Evolutionary conservation across 106 monocot genomes (phyloP).

Genomic region (Allium sativum): DNA sequence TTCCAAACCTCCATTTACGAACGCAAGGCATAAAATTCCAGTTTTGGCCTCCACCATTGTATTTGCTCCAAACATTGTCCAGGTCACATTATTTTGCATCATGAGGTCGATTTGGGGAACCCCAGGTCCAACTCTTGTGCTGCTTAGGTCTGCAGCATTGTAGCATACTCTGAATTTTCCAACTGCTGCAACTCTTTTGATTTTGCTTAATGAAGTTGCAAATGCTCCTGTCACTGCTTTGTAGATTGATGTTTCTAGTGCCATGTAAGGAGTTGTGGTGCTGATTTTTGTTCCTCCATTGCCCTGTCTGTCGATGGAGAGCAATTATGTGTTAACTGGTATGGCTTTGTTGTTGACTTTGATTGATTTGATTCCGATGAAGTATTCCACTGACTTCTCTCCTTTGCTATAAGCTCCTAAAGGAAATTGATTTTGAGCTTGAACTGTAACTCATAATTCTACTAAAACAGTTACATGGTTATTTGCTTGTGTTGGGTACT

Average conservation of each 20-base stretch:
- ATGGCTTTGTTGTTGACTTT: conserved; percentile 8
- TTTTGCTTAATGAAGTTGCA: not conserved
- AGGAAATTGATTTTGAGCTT: too few species aligned
- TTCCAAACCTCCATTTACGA: conserved; percentile 5
- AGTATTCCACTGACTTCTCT: conserved; percentile 16
- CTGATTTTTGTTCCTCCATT: conserved; percentile 17
- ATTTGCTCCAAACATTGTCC: conserved; percentile 23
- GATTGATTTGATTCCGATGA: conserved; percentile 14
- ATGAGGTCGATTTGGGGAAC: conserved; percentile 29
- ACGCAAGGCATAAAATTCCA: conserved; percentile 10
- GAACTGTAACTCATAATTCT: too few species aligned
- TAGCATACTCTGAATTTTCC: conserved; percentile 22
- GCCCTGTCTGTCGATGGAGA: conserved; percentile 9
- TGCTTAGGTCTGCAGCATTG: conserved; percentile 1
- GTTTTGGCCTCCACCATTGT: conserved; percentile 13
- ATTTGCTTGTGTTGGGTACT: too few species aligned
- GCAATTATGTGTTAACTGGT: conserved; percentile 3
- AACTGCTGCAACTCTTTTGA: conserved; percentile 12
- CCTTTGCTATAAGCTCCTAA: not conserved
- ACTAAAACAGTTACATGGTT: too few species aligned
- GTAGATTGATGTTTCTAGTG: conserved; percentile 16
- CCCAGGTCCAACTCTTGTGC: conserved; percentile 15
- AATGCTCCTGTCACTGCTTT: conserved; percentile 3
- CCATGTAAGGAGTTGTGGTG: conserved; percentile 9
- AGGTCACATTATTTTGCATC: conserved; percentile 20